Evolutionary conservation across 1,284 basidiomycete genomes (phyloP).

Genomic region (Microbotryum saponariae): DNA sequence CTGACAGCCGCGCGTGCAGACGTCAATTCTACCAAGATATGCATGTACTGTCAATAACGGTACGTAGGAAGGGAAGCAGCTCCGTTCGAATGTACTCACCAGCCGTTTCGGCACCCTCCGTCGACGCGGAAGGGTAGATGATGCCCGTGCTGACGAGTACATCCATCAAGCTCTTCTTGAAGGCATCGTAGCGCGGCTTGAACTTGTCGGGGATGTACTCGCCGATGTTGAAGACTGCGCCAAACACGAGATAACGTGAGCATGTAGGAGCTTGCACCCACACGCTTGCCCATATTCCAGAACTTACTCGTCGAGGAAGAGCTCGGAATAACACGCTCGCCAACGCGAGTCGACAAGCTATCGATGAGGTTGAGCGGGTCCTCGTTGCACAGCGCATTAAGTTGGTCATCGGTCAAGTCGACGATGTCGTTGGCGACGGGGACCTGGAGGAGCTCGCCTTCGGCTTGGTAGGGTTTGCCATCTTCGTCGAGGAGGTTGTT

Average conservation of each 20-base stretch:
- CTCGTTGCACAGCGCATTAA: slow-evolving; percentile 58
- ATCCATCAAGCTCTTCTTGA: slow-evolving; percentile 58
- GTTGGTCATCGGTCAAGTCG: slow-evolving; percentile 47
- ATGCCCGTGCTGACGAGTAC: slow-evolving; percentile 64
- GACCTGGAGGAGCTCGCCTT: slow-evolving; percentile 50
- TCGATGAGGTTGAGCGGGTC: slow-evolving; percentile 59
- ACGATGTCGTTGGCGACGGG: slow-evolving; percentile 39
- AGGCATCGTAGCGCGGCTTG: slow-evolving; percentile 63
- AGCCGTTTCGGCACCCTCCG: slow-evolving; percentile 14
- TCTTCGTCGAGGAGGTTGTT: slow-evolving; percentile 34
- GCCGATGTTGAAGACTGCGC: slow-evolving; percentile 67
- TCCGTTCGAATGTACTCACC: not conserved
- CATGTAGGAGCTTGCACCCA: too few relatives aligned
- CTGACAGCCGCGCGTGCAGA: slow-evolving; percentile 50
- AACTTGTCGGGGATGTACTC: slow-evolving; percentile 81
- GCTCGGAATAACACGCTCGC: slow-evolving; percentile 7
- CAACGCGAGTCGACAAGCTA: slow-evolving; percentile 20
- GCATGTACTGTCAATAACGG: not conserved
- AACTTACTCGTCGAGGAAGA: not conserved
- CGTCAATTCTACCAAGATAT: slow-evolving; percentile 33
- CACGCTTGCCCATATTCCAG: not conserved
- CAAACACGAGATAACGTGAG: too few relatives aligned
- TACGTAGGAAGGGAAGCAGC: not conserved
- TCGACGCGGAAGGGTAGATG: slow-evolving; percentile 36
- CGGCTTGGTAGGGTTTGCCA: slow-evolving; percentile 35